These are phyloP conservation scores for Coniochaeta sp. DNA, from an alignment of 2,329 filamentous ascomycete genomes.

Conservation along the genomic window DNA sequence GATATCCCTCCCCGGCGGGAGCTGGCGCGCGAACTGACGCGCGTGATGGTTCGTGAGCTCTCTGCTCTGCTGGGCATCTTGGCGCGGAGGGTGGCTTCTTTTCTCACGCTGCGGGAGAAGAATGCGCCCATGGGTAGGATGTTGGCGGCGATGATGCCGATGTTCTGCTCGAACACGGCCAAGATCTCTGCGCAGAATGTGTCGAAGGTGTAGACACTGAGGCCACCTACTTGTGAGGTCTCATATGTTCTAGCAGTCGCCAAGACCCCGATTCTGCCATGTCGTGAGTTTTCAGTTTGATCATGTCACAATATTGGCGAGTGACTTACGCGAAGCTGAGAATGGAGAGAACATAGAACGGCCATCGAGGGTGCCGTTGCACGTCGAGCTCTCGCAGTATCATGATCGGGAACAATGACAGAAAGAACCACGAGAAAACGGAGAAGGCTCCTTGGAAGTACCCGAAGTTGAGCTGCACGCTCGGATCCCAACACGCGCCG, in stretches of 20 bases:
- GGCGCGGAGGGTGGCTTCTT: conserved; percentile 4
- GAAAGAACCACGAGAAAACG: conserved; percentile 26
- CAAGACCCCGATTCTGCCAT: conserved; percentile 20
- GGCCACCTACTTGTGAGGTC: conserved; percentile 18
- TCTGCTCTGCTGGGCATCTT: conserved; percentile 11
- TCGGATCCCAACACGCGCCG: conserved; percentile 23
- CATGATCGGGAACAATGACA: conserved; percentile 24
- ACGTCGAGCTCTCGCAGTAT: conserved; percentile 21
- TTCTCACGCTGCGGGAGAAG: conserved; percentile 11
- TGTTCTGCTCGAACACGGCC: conserved; percentile 26
- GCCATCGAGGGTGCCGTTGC: conserved; percentile 20
- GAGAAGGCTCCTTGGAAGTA: conserved; percentile 28
- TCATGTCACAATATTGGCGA: not conserved
- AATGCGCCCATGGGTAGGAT: conserved; percentile 24
- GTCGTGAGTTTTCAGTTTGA: not conserved
- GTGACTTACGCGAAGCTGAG: conserved; percentile 20
- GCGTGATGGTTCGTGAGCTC: conserved; percentile 10
- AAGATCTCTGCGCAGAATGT: conserved; percentile 23
- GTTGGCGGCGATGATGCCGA: conserved; percentile 28
- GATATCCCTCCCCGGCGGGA: conserved; percentile 1
- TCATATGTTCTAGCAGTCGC: conserved; percentile 26
- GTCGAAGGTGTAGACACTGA: conserved; percentile 19
- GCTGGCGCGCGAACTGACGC: conserved; percentile 6
- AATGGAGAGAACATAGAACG: conserved; percentile 23
- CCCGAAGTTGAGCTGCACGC: conserved; percentile 23